These are phyloP conservation scores for Rhizopus sp. DNA, from an alignment of 371 early-diverging fungal genomes.

Conservation along the genomic window DNA sequence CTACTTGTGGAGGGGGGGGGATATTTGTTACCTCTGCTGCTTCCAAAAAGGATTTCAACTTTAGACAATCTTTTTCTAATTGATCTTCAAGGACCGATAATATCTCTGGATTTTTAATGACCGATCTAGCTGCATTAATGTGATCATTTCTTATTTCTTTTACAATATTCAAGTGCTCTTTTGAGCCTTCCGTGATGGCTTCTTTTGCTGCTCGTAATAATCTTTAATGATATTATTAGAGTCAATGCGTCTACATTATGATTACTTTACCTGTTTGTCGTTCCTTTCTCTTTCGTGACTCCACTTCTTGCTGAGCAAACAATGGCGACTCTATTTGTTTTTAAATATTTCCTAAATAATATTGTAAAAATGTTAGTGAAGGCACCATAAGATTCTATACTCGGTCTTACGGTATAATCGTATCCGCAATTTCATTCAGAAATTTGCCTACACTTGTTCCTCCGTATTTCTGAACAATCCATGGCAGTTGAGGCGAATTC, in stretches of 20 bases:
- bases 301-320: conserved; percentile 86
- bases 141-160: conserved; percentile 86
- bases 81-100: conserved; percentile 52
- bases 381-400: not conserved
- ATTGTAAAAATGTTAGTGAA: not conserved
- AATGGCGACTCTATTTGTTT: conserved; percentile 66
- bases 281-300: conserved; percentile 76
- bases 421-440: conserved; percentile 54
- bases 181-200: conserved; percentile 63
- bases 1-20: not conserved
- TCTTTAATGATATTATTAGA: conserved; percentile 17
- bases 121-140: conserved; percentile 66
- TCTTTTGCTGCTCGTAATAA: conserved; percentile 72
- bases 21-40: conserved; percentile 80
- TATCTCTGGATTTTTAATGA: conserved; percentile 56
- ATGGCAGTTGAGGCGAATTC: conserved; percentile 44
- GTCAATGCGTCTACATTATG: not conserved
- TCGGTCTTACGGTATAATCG: conserved; percentile 57
- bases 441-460: conserved; percentile 90
- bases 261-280: conserved; percentile 64
- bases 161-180: conserved; percentile 74
- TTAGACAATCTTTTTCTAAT: conserved; percentile 76
- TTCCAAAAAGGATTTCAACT: conserved; percentile 80
- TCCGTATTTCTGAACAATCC: conserved; percentile 88
- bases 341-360: conserved; percentile 34